Base-by-base conservation (phyloP, 805 yeast genomes). In the Cyberlindnera misumaiensis region DNA sequence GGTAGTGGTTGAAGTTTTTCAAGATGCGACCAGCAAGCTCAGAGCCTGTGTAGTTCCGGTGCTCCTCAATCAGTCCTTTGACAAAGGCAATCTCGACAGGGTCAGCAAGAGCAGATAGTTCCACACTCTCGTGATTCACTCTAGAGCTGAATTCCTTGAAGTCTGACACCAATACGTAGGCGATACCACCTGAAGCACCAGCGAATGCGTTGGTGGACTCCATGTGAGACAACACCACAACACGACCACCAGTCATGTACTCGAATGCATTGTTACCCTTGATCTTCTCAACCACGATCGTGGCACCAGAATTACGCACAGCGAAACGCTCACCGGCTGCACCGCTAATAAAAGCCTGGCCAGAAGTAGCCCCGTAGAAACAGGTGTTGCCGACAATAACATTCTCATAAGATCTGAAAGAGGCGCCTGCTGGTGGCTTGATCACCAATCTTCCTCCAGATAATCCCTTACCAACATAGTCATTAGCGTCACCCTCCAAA, bases 161-260 rank as follows among this genome's bases (percentile, higher is more conserved):
- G 36, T 93, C 97, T 70, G 90, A 84, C 54, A 89, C 95, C 53
- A 90, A 72, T 43, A 94, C 97, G 58, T 90, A 90, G 12, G 96
- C 95, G 62, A 93, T 90, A 77, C 98, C 98, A 66, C 98, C 98
- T 53, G 97, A 89, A 83, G 93, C 93, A 71, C 98, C 98, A 40
- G 98, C 96, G 44, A 80, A 66, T 4, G 72, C 72, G 45, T 85
- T 96, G 60, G 88, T 82, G 47, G 97, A 78, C 42, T 96, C 97
- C 53, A 96, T 85, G 43, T 79, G 67, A 34, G 97, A 96, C 51
- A 90, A 74, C 34, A 90, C 88, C 58, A 90, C 87, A 45, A 93
- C 96, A 55, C 97, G 79, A 60, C 98, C 98, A 62, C 98, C 97
- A 52, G 97, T 89, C 98, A 90, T 90, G 68, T 90, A 90, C 67